Base-by-base conservation (phyloP, 73 alveolate genomes). In the Tetrahymena elliotti region DNA sequence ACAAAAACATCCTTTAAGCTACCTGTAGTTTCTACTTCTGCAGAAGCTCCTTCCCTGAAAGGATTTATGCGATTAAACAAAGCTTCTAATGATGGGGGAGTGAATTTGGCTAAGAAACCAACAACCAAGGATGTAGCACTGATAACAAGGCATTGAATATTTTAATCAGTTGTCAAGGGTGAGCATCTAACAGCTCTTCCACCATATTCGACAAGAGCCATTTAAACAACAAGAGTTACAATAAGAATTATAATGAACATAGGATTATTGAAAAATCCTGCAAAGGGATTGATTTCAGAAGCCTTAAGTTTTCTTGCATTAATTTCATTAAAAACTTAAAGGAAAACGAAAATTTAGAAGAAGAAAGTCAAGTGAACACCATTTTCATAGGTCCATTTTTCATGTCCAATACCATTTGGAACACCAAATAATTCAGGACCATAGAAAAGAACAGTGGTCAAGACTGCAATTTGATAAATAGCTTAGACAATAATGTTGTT, bases 301-400 rank as follows among this genome's bases (percentile, higher is more conserved):
- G 83, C 96, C 83, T 97, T 96, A 47, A 98, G 93, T 96, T 98
- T 98, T 84, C 99, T 97, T 68, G 99, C 97, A 96, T 98, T 98
- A 92, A 98, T 98, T 93, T 97, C 98, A 96, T 98, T 98, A 95
- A 98, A 98, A 84, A 98, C 99, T 95, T 98, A 98, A 96, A 98
- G 54, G 94, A 98, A 97, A 31, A 98, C 99, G 96, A 98, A 98
- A 5, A 98, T 97, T 95, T 98, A 96, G 97, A 98, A 98, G 93
- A 98, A 96, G 53, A 98, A 96, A 31, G 99, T 98, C 82, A 94
- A 98, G 94, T 97, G 98, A 54, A 95, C 96, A n/a, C 97, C 98
- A 82, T 95, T 94, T 83, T 97, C 95, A 47, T 38, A 54, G 15
- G 84, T 93, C 83, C 93, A 94, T 33, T 94, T 96, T 92, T 96